Evolutionary conservation across 2,329 filamentous ascomycete genomes (phyloP).

Genomic region (Claviceps quebecensis): DNA sequence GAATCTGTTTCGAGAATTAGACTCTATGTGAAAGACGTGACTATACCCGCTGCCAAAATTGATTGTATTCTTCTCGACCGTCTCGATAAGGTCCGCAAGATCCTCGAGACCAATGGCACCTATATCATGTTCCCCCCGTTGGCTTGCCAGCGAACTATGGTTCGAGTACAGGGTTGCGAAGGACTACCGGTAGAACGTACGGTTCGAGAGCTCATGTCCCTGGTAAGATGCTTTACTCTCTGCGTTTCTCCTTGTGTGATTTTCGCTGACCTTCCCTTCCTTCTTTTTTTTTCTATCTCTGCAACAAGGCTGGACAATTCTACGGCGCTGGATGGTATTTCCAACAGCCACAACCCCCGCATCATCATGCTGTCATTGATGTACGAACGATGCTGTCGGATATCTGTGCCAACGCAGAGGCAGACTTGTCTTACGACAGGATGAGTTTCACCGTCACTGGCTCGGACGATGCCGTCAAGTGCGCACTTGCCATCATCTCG

Average conservation of each 20-base stretch:
- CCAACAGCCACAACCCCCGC: conserved; percentile 55
- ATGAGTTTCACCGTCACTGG: conserved; percentile 88
- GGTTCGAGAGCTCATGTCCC: conserved; percentile 85
- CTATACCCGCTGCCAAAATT: conserved; percentile 81
- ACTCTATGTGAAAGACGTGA: conserved; percentile 81
- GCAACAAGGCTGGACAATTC: conserved; percentile 71
- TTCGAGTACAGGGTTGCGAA: conserved; percentile 86
- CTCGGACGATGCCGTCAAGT: conserved; percentile 91
- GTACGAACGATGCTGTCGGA: conserved; percentile 85
- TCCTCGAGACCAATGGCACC: conserved; percentile 90
- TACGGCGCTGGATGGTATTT: conserved; percentile 97
- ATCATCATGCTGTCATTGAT: conserved; percentile 52
- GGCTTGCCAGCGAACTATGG: conserved; percentile 68
- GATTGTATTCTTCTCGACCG: conserved; percentile 85
- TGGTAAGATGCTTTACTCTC: conserved; percentile 41
- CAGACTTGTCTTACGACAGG: conserved; percentile 89
- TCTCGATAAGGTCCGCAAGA: conserved; percentile 92
- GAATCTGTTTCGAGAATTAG: conserved; percentile 72
- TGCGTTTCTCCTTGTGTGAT: too few species aligned
- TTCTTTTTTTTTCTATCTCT: not conserved
- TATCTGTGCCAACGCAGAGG: conserved; percentile 91
- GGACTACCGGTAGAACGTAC: conserved; percentile 90
- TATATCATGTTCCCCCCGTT: conserved; percentile 86
- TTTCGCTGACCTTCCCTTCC: not conserved
- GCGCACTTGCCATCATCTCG: conserved; percentile 85